These are phyloP conservation scores for Aurantiochytrium sp. DNA, from an alignment of 108 stramenopile genomes.

Conservation along the genomic window DNA sequence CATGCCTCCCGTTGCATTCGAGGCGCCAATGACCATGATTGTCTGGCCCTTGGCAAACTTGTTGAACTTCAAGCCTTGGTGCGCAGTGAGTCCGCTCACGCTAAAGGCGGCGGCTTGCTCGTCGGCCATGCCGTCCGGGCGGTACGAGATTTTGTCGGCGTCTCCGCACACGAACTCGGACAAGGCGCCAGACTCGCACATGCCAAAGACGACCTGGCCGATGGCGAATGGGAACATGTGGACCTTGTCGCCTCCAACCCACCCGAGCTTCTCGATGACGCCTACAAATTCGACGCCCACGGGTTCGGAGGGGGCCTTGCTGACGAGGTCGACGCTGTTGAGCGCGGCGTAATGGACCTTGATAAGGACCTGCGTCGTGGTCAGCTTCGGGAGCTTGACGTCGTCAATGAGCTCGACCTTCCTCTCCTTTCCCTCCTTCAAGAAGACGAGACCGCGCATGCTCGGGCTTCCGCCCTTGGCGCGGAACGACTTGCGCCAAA, in stretches of 20 bases:
- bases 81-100: neutral
- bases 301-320: neutral
- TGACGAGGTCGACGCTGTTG: neutral
- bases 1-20: conserved; percentile 5
- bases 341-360: neutral
- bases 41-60: neutral
- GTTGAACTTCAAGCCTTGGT: neutral
- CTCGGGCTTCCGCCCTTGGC: neutral
- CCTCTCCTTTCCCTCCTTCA: neutral
- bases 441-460: neutral
- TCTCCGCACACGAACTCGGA: neutral
- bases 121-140: neutral
- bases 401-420: neutral
- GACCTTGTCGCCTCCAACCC: neutral
- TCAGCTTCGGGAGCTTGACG: neutral
- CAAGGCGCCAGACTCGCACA: neutral
- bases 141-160: neutral
- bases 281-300: neutral
- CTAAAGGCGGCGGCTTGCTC: conserved; percentile 6
- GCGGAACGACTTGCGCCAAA: neutral
- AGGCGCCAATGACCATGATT: conserved; percentile 4
- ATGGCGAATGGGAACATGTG: conserved; percentile 10
- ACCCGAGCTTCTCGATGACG: conserved; percentile 12
- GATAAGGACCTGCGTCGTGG: neutral
- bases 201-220: conserved; percentile 6